Percentiles rank a stretch among this genome's conserved stretches.
These are phyloP conservation scores for Pezicula neosporulosa DNA, from an alignment of 2,329 filamentous ascomycete genomes.

Conservation along the genomic window DNA sequence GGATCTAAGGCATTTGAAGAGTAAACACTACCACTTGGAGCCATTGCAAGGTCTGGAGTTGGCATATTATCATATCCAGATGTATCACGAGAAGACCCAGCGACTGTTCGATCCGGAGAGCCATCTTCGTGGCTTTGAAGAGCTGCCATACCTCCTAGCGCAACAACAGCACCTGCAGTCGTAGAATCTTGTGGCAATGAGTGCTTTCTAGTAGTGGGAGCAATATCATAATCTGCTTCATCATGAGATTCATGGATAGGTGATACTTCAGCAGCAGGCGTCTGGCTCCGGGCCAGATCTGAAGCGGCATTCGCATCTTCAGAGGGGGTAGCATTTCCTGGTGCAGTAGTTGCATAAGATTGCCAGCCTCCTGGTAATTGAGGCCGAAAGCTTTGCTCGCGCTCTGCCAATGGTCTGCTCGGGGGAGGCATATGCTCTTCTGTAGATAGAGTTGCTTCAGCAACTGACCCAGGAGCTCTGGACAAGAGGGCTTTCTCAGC, in stretches of 20 bases:
- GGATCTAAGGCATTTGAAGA: conserved; percentile 19
- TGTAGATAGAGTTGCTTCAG: conserved; percentile 5
- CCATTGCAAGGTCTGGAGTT: conserved; percentile 18
- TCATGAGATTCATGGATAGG: background rate
- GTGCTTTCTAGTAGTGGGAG: conserved; percentile 21
- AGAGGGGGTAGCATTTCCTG: background rate
- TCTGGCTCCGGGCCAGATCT: background rate
- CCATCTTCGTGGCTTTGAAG: conserved; percentile 29
- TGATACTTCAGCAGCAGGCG: conserved; percentile 4
- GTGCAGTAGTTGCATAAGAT: conserved; percentile 23
- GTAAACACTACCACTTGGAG: conserved; percentile 19
- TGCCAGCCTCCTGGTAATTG: conserved; percentile 27
- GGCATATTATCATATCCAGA: conserved; percentile 10
- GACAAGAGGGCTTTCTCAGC: conserved; percentile 42
- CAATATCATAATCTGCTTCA: conserved; percentile 15
- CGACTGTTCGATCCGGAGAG: conserved; percentile 1
- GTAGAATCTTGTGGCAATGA: conserved; percentile 12
- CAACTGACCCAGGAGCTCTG: conserved; percentile 26
- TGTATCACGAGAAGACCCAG: background rate
- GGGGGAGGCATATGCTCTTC: conserved; percentile 9
- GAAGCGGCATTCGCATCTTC: background rate
- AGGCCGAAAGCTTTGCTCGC: conserved; percentile 25
- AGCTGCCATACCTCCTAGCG: conserved; percentile 42
- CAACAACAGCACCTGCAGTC: conserved; percentile 33
- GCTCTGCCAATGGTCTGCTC: conserved; percentile 16